Evolutionary conservation across 331 rosid species (phyloP).

Genomic region (Telfairia occidentalis): DNA sequence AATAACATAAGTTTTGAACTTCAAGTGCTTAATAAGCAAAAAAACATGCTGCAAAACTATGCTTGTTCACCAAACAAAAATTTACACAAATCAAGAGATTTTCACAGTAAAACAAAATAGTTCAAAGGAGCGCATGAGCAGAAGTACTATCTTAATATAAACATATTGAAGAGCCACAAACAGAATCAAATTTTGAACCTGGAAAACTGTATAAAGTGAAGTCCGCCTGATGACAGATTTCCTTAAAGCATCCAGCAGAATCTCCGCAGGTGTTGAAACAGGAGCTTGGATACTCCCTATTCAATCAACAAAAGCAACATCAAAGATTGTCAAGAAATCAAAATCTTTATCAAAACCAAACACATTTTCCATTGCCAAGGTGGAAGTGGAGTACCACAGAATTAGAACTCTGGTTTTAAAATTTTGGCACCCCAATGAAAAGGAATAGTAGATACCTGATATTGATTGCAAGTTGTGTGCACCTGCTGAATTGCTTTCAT

Average conservation of each 20-base stretch:
- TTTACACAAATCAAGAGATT: background rate
- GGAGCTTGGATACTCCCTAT: constrained; percentile 31
- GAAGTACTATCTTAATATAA: background rate
- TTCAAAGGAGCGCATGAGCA: background rate
- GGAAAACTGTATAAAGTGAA: constrained; percentile 53
- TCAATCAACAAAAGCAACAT: constrained; percentile 18
- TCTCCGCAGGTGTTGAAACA: constrained; percentile 32
- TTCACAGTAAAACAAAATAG: background rate
- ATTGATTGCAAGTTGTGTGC: constrained; percentile 21
- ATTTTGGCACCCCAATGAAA: background rate
- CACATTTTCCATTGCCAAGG: background rate
- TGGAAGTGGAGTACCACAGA: background rate
- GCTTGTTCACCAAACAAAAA: background rate
- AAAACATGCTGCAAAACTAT: background rate
- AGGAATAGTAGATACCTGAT: constrained; percentile 30
- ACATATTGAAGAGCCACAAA: constrained; percentile 1
- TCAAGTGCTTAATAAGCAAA: background rate
- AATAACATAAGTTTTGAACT: background rate
- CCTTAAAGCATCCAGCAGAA: constrained; percentile 45
- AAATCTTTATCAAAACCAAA: constrained; percentile 7
- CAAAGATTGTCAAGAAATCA: constrained; percentile 10
- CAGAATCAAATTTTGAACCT: constrained; percentile 31
- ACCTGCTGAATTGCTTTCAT: constrained; percentile 18
- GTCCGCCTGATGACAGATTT: constrained; percentile 74
- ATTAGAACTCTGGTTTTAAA: background rate